Conservation (phyloP, 2,329 filamentous ascomycete genomes). For the Calonectria pseudoreteaudii region DNA sequence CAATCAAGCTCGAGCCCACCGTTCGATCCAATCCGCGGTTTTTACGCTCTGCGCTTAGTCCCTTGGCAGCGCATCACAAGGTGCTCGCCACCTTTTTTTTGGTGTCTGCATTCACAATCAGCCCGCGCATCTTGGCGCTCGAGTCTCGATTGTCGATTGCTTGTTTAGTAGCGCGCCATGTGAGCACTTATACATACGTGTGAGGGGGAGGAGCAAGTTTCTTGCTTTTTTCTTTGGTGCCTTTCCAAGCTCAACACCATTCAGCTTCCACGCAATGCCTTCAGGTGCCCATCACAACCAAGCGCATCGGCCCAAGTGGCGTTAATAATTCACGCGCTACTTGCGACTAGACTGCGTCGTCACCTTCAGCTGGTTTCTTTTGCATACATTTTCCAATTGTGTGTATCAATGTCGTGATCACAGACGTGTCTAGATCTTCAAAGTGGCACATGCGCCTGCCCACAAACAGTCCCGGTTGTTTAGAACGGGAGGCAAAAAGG, state of each 20-base stretch:
- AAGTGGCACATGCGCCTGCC: not conserved
- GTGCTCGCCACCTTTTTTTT: not conserved
- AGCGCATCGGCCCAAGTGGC: not conserved
- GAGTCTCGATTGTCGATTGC: not conserved
- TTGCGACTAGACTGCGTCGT: not conserved
- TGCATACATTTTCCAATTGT: not conserved
- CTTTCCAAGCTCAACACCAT: not conserved
- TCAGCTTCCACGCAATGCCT: not conserved
- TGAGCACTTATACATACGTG: not conserved
- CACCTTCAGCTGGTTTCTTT: not conserved
- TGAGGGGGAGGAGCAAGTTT: not conserved
- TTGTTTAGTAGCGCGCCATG: not conserved
- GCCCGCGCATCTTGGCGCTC: not conserved
- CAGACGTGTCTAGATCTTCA: not conserved
- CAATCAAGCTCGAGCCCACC: slow-evolving; percentile 5
- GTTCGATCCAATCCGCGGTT: not conserved
- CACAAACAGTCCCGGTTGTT: not conserved
- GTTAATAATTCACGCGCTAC: not conserved
- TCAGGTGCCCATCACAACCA: not conserved
- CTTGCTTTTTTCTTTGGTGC: not conserved
- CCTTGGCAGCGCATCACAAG: not conserved
- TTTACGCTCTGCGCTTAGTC: not conserved
- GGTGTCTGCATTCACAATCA: not conserved
- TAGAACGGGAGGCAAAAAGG: not conserved
- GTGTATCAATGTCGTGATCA: not conserved